These are phyloP conservation scores for Endotrypanum monterogeii DNA, from an alignment of 208 protist genomes.

Conservation along the genomic window DNA sequence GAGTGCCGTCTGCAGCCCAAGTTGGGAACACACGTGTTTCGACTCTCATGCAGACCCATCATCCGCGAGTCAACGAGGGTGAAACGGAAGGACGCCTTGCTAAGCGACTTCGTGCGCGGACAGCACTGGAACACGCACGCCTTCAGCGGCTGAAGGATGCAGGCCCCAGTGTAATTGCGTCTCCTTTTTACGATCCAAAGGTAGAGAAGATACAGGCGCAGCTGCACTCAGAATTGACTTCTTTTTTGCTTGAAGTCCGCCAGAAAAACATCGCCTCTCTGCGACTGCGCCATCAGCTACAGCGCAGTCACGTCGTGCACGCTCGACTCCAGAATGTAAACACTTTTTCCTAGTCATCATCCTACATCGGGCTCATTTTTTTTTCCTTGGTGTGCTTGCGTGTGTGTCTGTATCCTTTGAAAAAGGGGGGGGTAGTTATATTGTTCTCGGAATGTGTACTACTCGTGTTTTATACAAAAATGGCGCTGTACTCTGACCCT, in stretches of 20 bases:
- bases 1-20: neutral
- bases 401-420: too few species aligned
- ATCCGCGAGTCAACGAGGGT: slow-evolving; percentile 20
- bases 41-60: neutral
- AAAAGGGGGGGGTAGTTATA: too few species aligned
- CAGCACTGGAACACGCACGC: neutral
- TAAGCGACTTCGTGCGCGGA: slow-evolving; percentile 25
- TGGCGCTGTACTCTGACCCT: too few species aligned
- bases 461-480: too few species aligned
- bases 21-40: neutral
- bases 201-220: slow-evolving; percentile 47
- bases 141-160: neutral
- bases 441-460: too few species aligned
- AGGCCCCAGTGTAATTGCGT: neutral
- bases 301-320: slow-evolving; percentile 30
- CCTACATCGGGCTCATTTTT: neutral
- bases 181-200: slow-evolving; percentile 45
- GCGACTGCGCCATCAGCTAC: slow-evolving; percentile 40
- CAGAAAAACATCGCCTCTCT: slow-evolving; percentile 32
- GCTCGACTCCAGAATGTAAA: neutral
- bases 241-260: slow-evolving; percentile 47
- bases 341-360: neutral
- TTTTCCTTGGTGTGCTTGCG: neutral
- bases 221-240: slow-evolving; percentile 62
- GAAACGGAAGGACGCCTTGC: slow-evolving; percentile 30